Base-by-base conservation (phyloP, 768 basidiomycete species). In the Trametes villosa region DNA sequence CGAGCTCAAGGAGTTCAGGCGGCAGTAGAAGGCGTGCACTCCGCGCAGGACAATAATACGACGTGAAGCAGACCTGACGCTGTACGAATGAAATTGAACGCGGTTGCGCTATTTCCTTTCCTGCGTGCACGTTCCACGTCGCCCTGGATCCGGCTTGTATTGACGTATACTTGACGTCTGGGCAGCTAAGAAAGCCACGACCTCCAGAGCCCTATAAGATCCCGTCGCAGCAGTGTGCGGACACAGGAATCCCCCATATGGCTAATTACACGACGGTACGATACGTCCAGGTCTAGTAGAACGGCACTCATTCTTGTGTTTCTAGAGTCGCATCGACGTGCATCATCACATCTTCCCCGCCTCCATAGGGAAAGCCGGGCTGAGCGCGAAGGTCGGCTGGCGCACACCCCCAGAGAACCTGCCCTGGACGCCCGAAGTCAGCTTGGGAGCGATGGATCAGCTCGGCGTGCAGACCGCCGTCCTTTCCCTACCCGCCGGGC, bases 341-440 rank as follows among this genome's bases (percentile, higher is more conserved):
- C 90, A 92, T 68, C 90, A 91, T 72, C 90, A 92, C 68, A 84
- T 84, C 68, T 90, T 91, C 66, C 81, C 87, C 3, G 69, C 79
- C 17, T 76, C 79, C 47, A 71, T 85, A 22, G 50, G 54, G 61
- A 87, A 89, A 65, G 72, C 67, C 27, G 74, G 74, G 26, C 72
- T 72, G 38, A 84, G 83, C 59, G 59, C 69, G 12, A 67, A 76
- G 12, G 70, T 86, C 22, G 88, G 88, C 20, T 91, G 86, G 84
- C 77, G 73, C 54, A 84, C 86, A 1, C 88, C 89, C 0, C 63
- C 75, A 36, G 88, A 81, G 64, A 85, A 86, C 67, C 70, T 90
- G 27, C 88, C 88, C 18, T 91, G 89, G 90, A 76, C 69, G 17
- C 82, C 83, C 18, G 76, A 83, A 60, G 67, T 78, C 64, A 87